Percentiles rank a stretch among this genome's conserved stretches.
phyloP scores from a whole-genome alignment of 31 red algal genomes.

The Odonthalia washingtoniensis region DNA sequence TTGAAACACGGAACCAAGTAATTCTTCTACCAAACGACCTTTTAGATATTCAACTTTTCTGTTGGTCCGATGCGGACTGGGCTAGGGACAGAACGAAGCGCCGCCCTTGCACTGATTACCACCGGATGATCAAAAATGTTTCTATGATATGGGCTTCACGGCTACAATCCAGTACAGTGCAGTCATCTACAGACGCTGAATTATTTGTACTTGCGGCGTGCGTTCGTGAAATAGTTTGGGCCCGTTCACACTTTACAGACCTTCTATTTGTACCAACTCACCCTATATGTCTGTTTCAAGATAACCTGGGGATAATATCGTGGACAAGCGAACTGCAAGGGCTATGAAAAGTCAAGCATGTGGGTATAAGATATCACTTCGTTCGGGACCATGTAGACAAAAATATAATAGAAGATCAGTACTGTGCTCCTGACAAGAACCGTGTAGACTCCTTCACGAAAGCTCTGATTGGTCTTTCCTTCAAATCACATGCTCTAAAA shows the following conservation, averaged over 20 bases:
- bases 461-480: neutral
- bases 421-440: neutral
- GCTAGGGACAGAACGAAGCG: neutral
- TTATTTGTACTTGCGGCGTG: constrained; percentile 23
- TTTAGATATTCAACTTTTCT: neutral
- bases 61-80: constrained; percentile 45
- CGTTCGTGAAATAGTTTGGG: constrained; percentile 18
- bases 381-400: neutral
- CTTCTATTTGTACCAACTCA: neutral
- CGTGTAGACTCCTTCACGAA: constrained; percentile 32
- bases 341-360: constrained; percentile 41
- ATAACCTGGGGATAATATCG: constrained; percentile 23
- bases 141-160: constrained; percentile 25
- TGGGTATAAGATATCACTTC: constrained; percentile 19
- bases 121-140: neutral
- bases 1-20: neutral
- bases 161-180: neutral
- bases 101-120: neutral
- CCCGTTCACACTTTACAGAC: neutral
- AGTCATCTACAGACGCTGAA: constrained; percentile 29
- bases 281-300: constrained; percentile 24
- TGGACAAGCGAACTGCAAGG: constrained; percentile 32
- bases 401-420: neutral
- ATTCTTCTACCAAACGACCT: neutral
- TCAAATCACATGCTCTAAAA: neutral